Base-by-base conservation (phyloP, 108 stramenopile species). In the Cyclotella baltica region DNA sequence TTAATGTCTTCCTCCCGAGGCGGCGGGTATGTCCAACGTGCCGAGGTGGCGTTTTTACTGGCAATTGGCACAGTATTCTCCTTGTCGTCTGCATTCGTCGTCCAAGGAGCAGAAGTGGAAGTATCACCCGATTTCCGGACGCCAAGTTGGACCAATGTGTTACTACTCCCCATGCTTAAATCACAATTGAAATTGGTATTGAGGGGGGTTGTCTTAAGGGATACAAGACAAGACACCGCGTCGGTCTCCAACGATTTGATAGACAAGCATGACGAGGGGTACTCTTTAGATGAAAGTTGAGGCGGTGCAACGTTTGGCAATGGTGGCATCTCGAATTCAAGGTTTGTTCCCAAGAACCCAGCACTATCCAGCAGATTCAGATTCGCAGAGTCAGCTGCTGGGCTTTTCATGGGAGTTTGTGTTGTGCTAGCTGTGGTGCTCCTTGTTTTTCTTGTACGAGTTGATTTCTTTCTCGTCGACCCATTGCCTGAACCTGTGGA, bases 41-140 rank as follows among this genome's bases (percentile, higher is more conserved):
- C 43, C 4, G 13, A 8, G 25, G 55, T 25, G 25, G 55, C 20
- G 3, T n/a, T 33, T 13, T 19, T 31, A 33, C 15, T 0, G 16
- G 33, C 11, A 30, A 1, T 33, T 33, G 59, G 59, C n/a, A 13
- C 59, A 13, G 18, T 2, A 61, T 61, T 61, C 33, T 61, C 59
- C 31, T 61, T 61, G 59, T 58, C 13, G 40, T 48, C 47, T 61
- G 31, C 59, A 61, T 20, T 61, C 37, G 63, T 19, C 43, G 22
- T 18, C 22, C n/a, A n/a, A n/a, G n/a, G n/a, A 28, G 10, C 30
- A 25, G 29, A 31, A 2, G 38, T 62, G 35, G 61, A 4, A 6
- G 2, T 62, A 43, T 43, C 27, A 25, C 55, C 22, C 27, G 20
- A 13, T 13, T 20, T 3, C 13, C 25, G 27, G 22, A 4, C 27